A percentile compares a stretch with the other conserved stretches of the same genome.
These are phyloP conservation scores for Byssothecium circinans DNA, from an alignment of 2,329 filamentous ascomycete species.

Conservation along the genomic window DNA sequence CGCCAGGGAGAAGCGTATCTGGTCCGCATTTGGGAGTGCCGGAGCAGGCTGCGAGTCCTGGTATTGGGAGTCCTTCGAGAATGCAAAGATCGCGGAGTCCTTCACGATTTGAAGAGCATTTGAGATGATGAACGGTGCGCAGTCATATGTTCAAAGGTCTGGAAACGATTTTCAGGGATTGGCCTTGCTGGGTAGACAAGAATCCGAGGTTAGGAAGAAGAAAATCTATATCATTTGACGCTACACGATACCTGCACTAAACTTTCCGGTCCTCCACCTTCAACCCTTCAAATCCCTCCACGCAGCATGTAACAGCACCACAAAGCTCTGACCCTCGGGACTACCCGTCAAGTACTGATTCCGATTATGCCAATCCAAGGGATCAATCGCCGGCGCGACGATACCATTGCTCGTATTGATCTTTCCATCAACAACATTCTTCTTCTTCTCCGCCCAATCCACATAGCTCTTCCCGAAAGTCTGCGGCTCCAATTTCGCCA, in stretches of 20 bases:
- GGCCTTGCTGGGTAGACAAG: neutral
- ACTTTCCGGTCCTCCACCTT: too few species aligned
- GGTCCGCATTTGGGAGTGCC: conserved; percentile 9
- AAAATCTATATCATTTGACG: too few species aligned
- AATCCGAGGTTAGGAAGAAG: neutral
- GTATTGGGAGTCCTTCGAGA: conserved; percentile 6
- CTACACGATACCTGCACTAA: neutral
- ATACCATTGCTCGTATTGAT: conserved; percentile 44
- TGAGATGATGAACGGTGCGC: conserved; percentile 1
- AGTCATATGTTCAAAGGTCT: neutral
- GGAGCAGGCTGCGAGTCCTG: conserved; percentile 7
- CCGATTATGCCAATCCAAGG: conserved; percentile 41
- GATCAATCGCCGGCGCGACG: conserved; percentile 47
- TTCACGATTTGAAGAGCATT: conserved; percentile 6
- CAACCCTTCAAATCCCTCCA: conserved; percentile 43
- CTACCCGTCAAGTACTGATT: conserved; percentile 32
- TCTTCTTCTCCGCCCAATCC: conserved; percentile 49
- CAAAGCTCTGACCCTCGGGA: conserved; percentile 50
- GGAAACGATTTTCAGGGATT: neutral
- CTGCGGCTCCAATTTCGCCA: conserved; percentile 47
- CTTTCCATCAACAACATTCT: conserved; percentile 37
- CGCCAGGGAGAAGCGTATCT: neutral
- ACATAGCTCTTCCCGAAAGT: conserved; percentile 43
- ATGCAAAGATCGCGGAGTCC: conserved; percentile 8
- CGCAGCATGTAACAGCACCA: conserved; percentile 48